Evolutionary conservation across 225 moss, liverwort and hornwort genomes (phyloP).

Genomic region (Thuidium tamariscinum): DNA sequence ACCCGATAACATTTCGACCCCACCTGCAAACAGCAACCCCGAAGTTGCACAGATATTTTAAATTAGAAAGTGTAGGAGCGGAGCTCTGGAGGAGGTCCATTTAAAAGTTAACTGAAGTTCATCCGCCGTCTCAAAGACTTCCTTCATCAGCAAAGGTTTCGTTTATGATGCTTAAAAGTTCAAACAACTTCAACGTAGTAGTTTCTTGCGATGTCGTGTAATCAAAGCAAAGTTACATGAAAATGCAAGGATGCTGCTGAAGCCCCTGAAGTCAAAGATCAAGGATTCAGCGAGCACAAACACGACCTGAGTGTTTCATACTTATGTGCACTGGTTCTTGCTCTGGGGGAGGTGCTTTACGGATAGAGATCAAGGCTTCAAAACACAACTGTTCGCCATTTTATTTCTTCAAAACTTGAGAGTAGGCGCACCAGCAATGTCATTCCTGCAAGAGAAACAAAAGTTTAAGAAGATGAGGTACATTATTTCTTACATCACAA

Average conservation of each 20-base stretch:
- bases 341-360: background rate
- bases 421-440: constrained; percentile 29
- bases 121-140: background rate
- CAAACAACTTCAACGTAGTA: background rate
- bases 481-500: background rate
- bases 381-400: background rate
- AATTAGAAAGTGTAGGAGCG: background rate
- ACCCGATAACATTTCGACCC: background rate
- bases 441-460: background rate
- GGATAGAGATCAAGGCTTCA: background rate
- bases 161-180: background rate
- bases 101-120: background rate
- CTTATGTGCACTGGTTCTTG: background rate
- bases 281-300: background rate
- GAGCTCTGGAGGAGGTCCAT: background rate
- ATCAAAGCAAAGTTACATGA: background rate
- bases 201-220: background rate
- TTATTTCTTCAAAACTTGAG: constrained; percentile 35
- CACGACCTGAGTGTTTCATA: background rate
- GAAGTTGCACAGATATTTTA: background rate
- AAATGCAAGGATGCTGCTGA: background rate
- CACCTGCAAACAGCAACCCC: background rate
- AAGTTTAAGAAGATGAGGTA: background rate
- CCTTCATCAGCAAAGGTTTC: background rate
- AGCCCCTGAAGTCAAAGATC: background rate